These are phyloP conservation scores for Colletotrichum sp. DNA, from an alignment of 2,329 filamentous ascomycete species.

Conservation along the genomic window DNA sequence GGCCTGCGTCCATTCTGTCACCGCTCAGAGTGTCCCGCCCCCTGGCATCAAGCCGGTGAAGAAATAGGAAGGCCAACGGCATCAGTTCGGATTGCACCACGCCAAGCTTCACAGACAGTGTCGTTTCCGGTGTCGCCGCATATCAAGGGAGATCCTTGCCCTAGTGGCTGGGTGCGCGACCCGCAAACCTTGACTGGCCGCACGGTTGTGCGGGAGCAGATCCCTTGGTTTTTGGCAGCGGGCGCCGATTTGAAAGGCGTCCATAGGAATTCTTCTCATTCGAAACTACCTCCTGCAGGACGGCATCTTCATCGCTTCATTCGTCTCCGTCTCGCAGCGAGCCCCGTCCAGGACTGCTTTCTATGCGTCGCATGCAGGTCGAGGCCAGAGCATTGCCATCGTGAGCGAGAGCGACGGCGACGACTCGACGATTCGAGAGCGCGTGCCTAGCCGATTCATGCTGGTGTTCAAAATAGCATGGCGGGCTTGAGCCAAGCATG, in stretches of 20 bases:
- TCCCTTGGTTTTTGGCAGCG: neutral
- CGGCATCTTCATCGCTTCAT: neutral
- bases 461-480: neutral
- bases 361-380: neutral
- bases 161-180: neutral
- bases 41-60: neutral
- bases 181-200: constrained; percentile 3
- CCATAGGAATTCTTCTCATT: neutral
- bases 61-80: neutral
- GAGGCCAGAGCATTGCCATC: neutral
- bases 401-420: neutral
- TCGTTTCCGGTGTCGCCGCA: constrained; percentile 5
- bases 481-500: neutral
- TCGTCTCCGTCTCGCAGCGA: neutral
- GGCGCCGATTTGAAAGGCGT: neutral
- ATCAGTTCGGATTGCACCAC: neutral
- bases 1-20: neutral
- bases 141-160: constrained; percentile 3
- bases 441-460: neutral
- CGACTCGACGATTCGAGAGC: neutral
- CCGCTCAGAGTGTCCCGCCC: neutral
- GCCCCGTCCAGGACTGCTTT: neutral
- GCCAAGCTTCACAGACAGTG: neutral
- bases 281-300: neutral
- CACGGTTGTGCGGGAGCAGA: constrained; percentile 3